Evolutionary conservation across 1,284 basidiomycete genomes (phyloP).

Genomic region (Papiliotrema fonsecae): DNA sequence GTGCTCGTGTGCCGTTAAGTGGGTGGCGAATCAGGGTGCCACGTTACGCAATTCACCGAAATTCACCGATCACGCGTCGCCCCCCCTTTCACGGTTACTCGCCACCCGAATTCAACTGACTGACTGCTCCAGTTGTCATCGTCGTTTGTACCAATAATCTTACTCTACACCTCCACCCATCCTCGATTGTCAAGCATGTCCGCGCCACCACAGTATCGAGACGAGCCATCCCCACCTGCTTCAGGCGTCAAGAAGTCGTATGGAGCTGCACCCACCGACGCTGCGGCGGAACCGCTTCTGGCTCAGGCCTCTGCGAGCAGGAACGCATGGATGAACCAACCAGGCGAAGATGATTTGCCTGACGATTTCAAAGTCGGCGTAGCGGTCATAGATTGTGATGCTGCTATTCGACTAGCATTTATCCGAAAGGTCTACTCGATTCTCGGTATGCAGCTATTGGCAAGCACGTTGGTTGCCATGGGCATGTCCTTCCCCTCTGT

Average conservation of each 20-base stretch:
- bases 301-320: constrained; percentile 4
- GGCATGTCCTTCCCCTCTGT: constrained; percentile 28
- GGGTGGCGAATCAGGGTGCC: no score
- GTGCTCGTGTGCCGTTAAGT: no score
- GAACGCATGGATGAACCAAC: constrained; percentile 44
- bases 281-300: constrained; percentile 27
- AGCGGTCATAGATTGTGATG: constrained; percentile 46
- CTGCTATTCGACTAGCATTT: constrained; percentile 45
- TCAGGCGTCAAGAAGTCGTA: constrained; percentile 19
- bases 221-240: constrained; percentile 8
- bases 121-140: no score
- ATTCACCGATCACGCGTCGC: no score
- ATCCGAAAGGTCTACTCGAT: constrained; percentile 47
- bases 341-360: constrained; percentile 36
- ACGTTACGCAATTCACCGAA: no score
- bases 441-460: constrained; percentile 41
- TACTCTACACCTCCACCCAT: no score
- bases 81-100: no score
- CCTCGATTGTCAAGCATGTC: constrained; percentile 32
- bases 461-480: constrained; percentile 32
- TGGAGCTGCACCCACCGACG: constrained; percentile 20
- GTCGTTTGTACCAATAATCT: no score
- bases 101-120: no score
- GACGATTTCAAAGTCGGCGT: constrained; percentile 48
- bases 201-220: constrained; percentile 30